Evolutionary conservation across 768 basidiomycete genomes (phyloP).

Genomic region (Tulasnella sp.): DNA sequence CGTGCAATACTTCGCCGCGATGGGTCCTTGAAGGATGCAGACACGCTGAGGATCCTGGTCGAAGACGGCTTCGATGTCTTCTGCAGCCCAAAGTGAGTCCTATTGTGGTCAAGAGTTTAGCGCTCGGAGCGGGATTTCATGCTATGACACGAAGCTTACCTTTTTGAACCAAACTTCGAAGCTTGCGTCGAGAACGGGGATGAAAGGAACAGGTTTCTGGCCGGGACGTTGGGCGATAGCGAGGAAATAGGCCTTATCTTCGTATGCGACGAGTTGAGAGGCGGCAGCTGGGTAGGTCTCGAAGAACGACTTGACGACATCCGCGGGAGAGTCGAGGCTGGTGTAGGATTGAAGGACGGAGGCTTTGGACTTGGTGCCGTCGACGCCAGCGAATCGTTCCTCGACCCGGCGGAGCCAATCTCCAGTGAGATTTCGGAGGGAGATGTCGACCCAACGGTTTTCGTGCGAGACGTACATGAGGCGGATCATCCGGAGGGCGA

Average conservation of each 20-base stretch:
- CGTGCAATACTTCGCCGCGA: constrained; percentile 80
- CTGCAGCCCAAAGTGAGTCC: constrained; percentile 97
- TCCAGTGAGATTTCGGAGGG: constrained; percentile 85
- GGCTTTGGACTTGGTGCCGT: constrained; percentile 71
- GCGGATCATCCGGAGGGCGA: constrained; percentile 80
- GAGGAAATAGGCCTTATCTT: constrained; percentile 93
- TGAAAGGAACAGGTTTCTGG: constrained; percentile 98
- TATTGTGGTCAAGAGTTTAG: constrained; percentile 29
- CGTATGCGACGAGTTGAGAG: constrained; percentile 79
- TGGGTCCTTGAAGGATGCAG: constrained; percentile 93
- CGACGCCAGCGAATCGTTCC: constrained; percentile 88
- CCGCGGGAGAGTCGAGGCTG: constrained; percentile 70
- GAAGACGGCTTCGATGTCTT: constrained; percentile 97
- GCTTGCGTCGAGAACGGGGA: constrained; percentile 83
- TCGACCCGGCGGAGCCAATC: constrained; percentile 96
- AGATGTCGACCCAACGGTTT: constrained; percentile 86
- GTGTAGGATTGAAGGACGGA: constrained; percentile 80
- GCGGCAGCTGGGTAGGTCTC: constrained; percentile 71
- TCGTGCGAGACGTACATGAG: constrained; percentile 93
- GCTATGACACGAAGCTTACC: constrained; percentile 38
- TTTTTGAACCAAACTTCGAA: constrained; percentile 99
- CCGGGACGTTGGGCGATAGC: constrained; percentile 92
- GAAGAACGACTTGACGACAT: constrained; percentile 79
- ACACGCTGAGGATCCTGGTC: constrained; percentile 98
- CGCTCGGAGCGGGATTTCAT: constrained; percentile 14